phyloP scores from a whole-genome alignment of 2,329 filamentous ascomycete species.

The Cladophialophora immunda region DNA sequence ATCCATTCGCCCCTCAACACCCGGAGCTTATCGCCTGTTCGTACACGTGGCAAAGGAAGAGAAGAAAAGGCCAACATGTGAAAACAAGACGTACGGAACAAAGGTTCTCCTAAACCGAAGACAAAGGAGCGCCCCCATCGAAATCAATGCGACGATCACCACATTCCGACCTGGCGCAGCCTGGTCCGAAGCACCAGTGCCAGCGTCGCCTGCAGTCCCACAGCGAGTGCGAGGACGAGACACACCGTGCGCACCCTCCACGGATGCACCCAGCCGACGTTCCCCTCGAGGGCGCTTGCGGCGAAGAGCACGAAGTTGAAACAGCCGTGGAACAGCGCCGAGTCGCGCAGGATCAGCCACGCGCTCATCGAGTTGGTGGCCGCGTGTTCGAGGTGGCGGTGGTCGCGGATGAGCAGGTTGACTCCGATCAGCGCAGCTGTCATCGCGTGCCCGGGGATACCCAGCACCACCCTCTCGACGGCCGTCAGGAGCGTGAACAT shows the following conservation, averaged over 20 bases:
- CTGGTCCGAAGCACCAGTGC: neutral
- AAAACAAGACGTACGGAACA: no score
- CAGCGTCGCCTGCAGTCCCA: neutral
- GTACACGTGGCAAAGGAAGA: neutral
- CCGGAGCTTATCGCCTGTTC: neutral
- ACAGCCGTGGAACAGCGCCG: constrained; percentile 37
- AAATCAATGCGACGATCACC: neutral
- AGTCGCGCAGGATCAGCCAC: constrained; percentile 26
- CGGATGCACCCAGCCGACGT: constrained; percentile 41
- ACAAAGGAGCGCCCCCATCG: neutral
- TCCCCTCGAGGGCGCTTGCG: constrained; percentile 38
- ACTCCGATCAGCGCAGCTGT: constrained; percentile 35
- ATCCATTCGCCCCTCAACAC: no score
- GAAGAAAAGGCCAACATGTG: no score
- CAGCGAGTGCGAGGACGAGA: constrained; percentile 1
- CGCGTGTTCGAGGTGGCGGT: constrained; percentile 8
- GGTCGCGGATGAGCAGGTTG: constrained; percentile 22
- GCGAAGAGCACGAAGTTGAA: constrained; percentile 36
- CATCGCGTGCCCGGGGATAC: constrained; percentile 32
- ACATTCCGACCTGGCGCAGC: neutral
- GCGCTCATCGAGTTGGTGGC: constrained; percentile 5
- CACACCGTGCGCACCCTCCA: constrained; percentile 5
- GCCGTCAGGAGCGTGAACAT: constrained; percentile 20
- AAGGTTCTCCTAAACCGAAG: no score
- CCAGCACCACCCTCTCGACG: constrained; percentile 34